phyloP scores from a whole-genome alignment of 73 alveolate species.

The Tetrahymena elliotti region DNA sequence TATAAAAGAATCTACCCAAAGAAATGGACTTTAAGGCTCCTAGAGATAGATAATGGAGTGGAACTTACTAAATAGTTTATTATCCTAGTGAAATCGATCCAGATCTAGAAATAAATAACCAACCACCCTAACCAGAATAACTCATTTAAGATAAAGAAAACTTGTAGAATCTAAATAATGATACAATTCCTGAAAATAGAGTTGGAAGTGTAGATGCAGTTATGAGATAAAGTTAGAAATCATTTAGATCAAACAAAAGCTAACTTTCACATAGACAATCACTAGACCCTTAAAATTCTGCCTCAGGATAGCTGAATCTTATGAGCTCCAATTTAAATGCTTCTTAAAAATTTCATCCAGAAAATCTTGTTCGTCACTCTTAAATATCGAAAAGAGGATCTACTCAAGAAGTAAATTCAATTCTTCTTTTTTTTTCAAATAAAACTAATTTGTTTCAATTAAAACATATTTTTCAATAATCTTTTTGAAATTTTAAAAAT shows the following conservation, averaged over 20 bases:
- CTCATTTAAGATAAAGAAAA: background rate
- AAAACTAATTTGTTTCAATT: background rate
- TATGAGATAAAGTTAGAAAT: background rate
- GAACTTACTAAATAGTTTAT: background rate
- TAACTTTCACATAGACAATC: background rate
- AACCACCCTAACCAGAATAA: background rate
- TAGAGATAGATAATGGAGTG: background rate
- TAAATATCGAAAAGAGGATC: background rate
- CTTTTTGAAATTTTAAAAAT: too few relatives aligned
- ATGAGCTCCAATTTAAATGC: conserved; percentile 6
- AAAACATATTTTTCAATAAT: background rate
- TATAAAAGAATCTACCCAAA: background rate
- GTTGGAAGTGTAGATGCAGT: background rate
- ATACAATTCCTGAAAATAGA: background rate
- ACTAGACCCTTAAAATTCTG: background rate
- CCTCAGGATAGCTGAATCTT: background rate
- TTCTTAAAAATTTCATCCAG: conserved; percentile 3
- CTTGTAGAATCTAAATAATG: background rate
- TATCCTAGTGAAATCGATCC: background rate
- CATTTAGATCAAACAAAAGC: background rate
- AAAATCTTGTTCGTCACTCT: background rate
- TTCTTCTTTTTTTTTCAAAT: conserved; percentile 2
- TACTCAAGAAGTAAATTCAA: conserved; percentile 16
- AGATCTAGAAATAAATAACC: background rate
- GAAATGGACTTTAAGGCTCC: background rate